Evolutionary conservation across 148 eudicot genomes (phyloP).

Genomic region (Rheum nobile): DNA sequence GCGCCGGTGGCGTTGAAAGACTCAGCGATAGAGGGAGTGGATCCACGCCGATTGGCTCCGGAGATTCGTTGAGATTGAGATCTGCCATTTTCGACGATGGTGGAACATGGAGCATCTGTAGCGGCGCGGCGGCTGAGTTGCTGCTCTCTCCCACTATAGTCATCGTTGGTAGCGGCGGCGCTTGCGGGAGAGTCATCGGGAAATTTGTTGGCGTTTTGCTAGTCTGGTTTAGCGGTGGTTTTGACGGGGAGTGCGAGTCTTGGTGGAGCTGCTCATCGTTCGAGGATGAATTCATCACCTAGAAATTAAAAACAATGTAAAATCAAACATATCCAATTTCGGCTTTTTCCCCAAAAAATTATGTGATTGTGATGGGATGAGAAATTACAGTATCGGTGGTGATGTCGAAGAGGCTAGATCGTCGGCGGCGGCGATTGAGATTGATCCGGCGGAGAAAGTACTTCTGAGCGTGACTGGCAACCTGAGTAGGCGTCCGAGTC

Average conservation of each 20-base stretch:
- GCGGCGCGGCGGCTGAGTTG: constrained; percentile 1
- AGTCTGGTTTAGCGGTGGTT: neutral
- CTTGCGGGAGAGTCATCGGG: too few relatives aligned
- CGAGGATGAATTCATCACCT: constrained; percentile 26
- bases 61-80: constrained; percentile 46
- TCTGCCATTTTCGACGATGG: constrained; percentile 61
- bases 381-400: constrained; percentile 72
- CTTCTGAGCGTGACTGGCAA: constrained; percentile 91
- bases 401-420: constrained; percentile 83
- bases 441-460: constrained; percentile 68
- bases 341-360: too few relatives aligned
- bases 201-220: constrained; percentile 9
- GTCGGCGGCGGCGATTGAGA: constrained; percentile 55
- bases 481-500: constrained; percentile 87
- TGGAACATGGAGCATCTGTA: constrained; percentile 32
- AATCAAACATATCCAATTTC: neutral
- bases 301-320: neutral
- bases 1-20: constrained; percentile 21
- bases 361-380: too few relatives aligned
- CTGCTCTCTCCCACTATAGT: constrained; percentile 1
- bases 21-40: constrained; percentile 36
- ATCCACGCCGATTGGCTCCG: constrained; percentile 15
- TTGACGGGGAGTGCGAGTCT: constrained; percentile 18
- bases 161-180: constrained; percentile 9
- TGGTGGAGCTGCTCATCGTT: constrained; percentile 27